Conservation (phyloP, 2,329 filamentous ascomycete genomes). For the Colletotrichum navitas region DNA sequence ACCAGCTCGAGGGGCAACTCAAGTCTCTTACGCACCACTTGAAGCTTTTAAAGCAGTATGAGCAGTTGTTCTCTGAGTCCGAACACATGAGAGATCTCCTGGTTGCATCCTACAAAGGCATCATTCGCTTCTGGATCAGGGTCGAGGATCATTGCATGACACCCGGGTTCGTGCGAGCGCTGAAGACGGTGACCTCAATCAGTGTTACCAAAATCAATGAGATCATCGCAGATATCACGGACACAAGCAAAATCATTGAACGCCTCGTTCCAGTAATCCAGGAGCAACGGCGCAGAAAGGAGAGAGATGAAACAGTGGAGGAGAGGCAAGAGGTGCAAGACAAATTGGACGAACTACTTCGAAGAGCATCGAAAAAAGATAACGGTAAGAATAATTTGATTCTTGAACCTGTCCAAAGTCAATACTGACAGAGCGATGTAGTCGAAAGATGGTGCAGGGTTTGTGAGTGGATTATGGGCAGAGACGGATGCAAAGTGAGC, state of each 20-base stretch:
- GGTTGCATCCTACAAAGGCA: background rate
- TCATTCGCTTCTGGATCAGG: background rate
- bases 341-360: background rate
- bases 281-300: background rate
- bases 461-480: too few species aligned
- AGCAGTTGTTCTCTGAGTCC: background rate
- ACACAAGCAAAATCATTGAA: background rate
- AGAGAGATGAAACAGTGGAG: background rate
- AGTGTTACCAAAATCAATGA: background rate
- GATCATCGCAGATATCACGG: background rate
- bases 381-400: background rate
- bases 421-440: too few species aligned
- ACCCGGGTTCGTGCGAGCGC: background rate
- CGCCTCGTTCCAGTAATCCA: background rate
- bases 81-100: background rate
- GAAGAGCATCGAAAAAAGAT: background rate
- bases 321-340: background rate
- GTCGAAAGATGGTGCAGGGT: too few species aligned
- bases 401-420: too few species aligned
- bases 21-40: background rate
- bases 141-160: background rate
- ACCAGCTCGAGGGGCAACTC: background rate
- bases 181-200: background rate
- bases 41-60: background rate
- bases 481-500: background rate